These are phyloP conservation scores for Platanus orientalis DNA, from an alignment of 164 flowering plant genomes.

Conservation along the genomic window DNA sequence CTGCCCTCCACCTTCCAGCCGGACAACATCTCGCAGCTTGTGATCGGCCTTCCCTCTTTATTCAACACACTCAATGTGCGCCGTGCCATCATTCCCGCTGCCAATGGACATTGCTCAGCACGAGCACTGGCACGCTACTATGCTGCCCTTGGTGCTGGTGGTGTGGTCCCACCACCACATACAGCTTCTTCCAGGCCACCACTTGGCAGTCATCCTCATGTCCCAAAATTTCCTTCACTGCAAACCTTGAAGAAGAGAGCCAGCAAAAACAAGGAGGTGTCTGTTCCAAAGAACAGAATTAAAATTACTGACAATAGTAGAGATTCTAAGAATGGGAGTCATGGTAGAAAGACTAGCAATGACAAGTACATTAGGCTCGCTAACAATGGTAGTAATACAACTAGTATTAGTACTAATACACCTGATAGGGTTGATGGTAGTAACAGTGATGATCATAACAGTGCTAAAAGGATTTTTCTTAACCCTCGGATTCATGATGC, in stretches of 20 bases:
- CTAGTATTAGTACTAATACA: background rate
- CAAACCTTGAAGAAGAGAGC: conserved; percentile 25
- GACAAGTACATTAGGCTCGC: conserved; percentile 22
- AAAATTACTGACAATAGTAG: background rate
- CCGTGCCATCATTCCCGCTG: conserved; percentile 92
- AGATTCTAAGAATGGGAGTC: conserved; percentile 10
- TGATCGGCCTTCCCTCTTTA: conserved; percentile 45
- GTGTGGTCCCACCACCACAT: conserved; percentile 72
- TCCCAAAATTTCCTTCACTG: conserved; percentile 56
- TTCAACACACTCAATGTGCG: conserved; percentile 72
- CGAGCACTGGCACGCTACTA: conserved; percentile 97
- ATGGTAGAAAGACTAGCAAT: conserved; percentile 8
- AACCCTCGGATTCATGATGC: conserved; percentile 71
- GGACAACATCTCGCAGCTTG: conserved; percentile 34
- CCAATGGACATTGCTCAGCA: conserved; percentile 97
- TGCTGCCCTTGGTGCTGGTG: conserved; percentile 75
- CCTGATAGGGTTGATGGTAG: background rate
- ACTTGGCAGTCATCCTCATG: conserved; percentile 84
- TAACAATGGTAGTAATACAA: conserved; percentile 3
- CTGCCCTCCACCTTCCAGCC: conserved; percentile 59
- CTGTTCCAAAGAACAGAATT: too few species aligned
- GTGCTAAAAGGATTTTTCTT: conserved; percentile 33
- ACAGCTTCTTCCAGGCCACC: conserved; percentile 47
- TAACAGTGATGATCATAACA: conserved; percentile 3
- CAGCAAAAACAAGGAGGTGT: conserved; percentile 18